phyloP scores from a whole-genome alignment of 2,329 filamentous ascomycete species.

The Geosmithia morbida region DNA sequence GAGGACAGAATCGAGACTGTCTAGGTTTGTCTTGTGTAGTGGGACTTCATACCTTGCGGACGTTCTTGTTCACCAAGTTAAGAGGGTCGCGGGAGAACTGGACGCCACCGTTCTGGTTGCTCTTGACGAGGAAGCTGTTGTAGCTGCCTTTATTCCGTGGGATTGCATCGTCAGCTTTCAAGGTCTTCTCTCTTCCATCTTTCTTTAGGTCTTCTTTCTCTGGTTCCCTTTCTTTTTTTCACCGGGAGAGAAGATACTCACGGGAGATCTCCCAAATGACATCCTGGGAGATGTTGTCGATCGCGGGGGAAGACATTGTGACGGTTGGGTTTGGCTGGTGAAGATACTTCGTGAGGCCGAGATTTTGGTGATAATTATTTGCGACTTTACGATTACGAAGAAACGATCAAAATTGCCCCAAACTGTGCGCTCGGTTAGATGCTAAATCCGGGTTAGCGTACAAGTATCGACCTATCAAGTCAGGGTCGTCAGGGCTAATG shows the following conservation, averaged over 20 bases:
- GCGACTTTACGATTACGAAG: constrained; percentile 8
- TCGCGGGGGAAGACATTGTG: constrained; percentile 42
- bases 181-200: not conserved
- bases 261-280: constrained; percentile 91
- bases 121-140: constrained; percentile 89
- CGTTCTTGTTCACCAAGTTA: constrained; percentile 86
- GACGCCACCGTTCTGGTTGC: constrained; percentile 61
- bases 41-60: constrained; percentile 57
- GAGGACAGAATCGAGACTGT: not conserved
- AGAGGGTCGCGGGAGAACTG: constrained; percentile 91
- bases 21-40: not conserved
- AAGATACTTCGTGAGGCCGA: constrained; percentile 1
- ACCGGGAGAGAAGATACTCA: constrained; percentile 44
- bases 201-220: not conserved
- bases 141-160: constrained; percentile 48
- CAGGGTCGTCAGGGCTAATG: constrained; percentile 2
- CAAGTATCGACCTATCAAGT: constrained; percentile 3
- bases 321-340: not conserved
- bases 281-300: constrained; percentile 72
- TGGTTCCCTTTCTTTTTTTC: too few relatives aligned
- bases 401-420: constrained; percentile 5
- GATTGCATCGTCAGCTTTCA: constrained; percentile 1
- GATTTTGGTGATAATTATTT: constrained; percentile 4
- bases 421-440: constrained; percentile 28
- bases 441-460: constrained; percentile 13